Evolutionary conservation across 2,329 filamentous ascomycete species (phyloP).

Genomic region (Biscogniauxia sp.): DNA sequence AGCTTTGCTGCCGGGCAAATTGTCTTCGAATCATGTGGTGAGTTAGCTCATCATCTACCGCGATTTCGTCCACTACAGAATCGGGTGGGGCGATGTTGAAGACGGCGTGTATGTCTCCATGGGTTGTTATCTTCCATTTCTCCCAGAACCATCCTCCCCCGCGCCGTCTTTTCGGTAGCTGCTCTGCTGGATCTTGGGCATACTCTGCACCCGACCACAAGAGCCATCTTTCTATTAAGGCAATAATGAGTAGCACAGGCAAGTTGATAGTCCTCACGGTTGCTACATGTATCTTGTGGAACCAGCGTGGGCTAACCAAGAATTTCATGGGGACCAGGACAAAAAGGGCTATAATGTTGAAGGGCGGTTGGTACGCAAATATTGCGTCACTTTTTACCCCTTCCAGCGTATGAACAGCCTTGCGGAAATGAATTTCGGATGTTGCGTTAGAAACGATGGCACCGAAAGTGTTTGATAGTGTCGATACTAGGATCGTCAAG

Average conservation of each 20-base stretch:
- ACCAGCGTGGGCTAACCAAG: slow-evolving; percentile 76
- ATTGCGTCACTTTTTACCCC: slow-evolving; percentile 83
- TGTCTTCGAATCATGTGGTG: slow-evolving; percentile 57
- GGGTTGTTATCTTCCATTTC: slow-evolving; percentile 65
- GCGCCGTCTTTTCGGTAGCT: slow-evolving; percentile 24
- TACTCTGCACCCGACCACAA: slow-evolving; percentile 53
- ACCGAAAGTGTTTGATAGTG: slow-evolving; percentile 81
- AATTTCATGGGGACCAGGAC: slow-evolving; percentile 76
- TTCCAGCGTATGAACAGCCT: slow-evolving; percentile 78
- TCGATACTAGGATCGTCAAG: slow-evolving; percentile 84
- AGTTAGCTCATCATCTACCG: slow-evolving; percentile 58
- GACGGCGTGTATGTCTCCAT: slow-evolving; percentile 69
- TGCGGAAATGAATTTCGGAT: slow-evolving; percentile 80
- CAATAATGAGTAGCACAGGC: slow-evolving; percentile 70
- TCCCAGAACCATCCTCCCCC: slow-evolving; percentile 58
- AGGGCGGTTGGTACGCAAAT: slow-evolving; percentile 78
- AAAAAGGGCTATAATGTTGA: slow-evolving; percentile 76
- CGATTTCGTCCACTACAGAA: slow-evolving; percentile 53
- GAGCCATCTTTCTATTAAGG: slow-evolving; percentile 65
- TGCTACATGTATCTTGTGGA: slow-evolving; percentile 84
- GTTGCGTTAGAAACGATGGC: slow-evolving; percentile 74
- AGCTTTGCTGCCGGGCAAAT: slow-evolving; percentile 46
- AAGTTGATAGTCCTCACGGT: slow-evolving; percentile 72
- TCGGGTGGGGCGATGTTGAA: slow-evolving; percentile 71
- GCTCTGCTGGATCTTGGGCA: slow-evolving; percentile 23